Conservation (phyloP, 1,284 basidiomycete genomes). For the Cryptococcus hybrid region DNA sequence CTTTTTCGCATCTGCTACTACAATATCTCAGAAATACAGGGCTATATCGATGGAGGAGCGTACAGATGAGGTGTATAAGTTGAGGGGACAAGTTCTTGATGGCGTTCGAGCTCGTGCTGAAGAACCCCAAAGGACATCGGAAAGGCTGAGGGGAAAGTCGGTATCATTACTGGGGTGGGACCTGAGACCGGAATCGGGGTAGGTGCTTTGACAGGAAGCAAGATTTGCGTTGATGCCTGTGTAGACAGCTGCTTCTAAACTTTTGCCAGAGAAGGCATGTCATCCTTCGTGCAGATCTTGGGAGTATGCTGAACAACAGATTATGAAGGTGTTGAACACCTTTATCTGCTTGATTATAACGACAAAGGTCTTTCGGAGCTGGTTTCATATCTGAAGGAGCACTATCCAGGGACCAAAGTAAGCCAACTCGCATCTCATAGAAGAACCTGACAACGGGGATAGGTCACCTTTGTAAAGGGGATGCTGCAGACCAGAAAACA, state of each 20-base stretch:
- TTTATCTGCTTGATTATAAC: conserved; percentile 81
- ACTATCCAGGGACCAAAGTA: conserved; percentile 56
- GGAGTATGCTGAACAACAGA: not conserved
- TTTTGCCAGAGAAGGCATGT: conserved; percentile 75
- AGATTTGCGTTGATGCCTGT: no score
- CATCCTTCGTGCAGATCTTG: not conserved
- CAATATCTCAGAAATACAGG: no score
- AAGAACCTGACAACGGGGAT: not conserved
- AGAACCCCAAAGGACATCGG: not conserved
- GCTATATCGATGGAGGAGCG: no score
- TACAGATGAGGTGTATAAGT: not conserved
- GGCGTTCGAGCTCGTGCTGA: not conserved
- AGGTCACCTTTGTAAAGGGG: conserved; percentile 58
- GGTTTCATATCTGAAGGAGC: conserved; percentile 62
- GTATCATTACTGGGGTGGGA: conserved; percentile 72
- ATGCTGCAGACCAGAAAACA: conserved; percentile 76
- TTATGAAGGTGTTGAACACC: conserved; percentile 66
- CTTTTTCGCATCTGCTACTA: no score
- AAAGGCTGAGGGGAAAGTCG: not conserved
- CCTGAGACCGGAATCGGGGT: conserved; percentile 82
- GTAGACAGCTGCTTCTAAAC: conserved; percentile 1
- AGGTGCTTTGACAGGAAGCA: conserved; percentile 20
- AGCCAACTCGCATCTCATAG: not conserved
- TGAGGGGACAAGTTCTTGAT: conserved; percentile 1
- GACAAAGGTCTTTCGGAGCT: conserved; percentile 67